These are phyloP conservation scores for Trichocomaceae sp. DNA, from an alignment of 2,329 filamentous ascomycete genomes.

Conservation along the genomic window DNA sequence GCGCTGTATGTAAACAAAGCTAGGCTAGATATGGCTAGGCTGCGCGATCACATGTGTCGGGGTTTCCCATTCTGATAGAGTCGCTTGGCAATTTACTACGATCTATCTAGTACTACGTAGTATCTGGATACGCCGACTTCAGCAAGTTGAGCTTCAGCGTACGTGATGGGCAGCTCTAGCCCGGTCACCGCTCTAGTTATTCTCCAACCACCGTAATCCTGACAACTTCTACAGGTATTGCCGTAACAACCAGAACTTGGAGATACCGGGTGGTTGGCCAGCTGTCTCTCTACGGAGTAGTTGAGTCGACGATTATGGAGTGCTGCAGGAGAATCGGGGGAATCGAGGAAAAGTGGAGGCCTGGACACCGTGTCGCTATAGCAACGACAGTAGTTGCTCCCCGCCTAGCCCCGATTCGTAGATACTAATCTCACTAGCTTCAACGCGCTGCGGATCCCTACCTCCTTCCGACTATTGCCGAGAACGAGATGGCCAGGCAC, in stretches of 20 bases:
- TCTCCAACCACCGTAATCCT: not conserved
- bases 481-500: not conserved
- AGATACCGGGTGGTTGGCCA: not conserved
- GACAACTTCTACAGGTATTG: not conserved
- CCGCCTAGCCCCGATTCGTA: conserved; percentile 9
- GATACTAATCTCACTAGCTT: not conserved
- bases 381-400: conserved; percentile 6
- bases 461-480: conserved; percentile 8
- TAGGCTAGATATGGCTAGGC: not conserved
- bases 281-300: not conserved
- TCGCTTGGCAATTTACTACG: not conserved
- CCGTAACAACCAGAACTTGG: not conserved
- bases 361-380: conserved; percentile 6
- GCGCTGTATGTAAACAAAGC: conserved; percentile 14
- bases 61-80: not conserved
- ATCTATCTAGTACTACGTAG: not conserved
- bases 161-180: not conserved
- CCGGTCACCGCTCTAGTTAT: not conserved
- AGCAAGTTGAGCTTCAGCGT: too few relatives aligned
- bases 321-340: not conserved
- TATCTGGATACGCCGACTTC: not conserved
- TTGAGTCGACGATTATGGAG: not conserved
- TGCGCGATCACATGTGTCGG: conserved; percentile 1
- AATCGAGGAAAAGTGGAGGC: not conserved
- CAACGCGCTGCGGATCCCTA: conserved; percentile 4